Base-by-base conservation (phyloP, 768 basidiomycete species). In the Lentinula lateritia region DNA sequence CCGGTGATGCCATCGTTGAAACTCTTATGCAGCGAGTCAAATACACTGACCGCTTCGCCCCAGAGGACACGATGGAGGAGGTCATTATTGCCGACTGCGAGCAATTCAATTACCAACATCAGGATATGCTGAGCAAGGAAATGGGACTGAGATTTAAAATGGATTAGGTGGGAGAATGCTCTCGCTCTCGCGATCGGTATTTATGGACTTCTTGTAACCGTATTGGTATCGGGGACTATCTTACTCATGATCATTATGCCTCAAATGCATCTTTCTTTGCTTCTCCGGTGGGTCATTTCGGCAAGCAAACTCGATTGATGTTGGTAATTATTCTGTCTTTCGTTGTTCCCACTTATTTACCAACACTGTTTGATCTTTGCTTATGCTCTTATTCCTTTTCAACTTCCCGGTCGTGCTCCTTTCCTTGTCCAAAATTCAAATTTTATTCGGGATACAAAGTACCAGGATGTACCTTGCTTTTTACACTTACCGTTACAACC, bases 1-100 rank as follows among this genome's bases (percentile, higher is more conserved):
- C 79, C 0, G 90, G 89, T 6, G 75, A 78, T 16, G 83, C 81
- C 0, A 68, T 91, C 50, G 80, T 88, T 15, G 76, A 77, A 12
- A 78, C 81, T 5, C 66, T 92, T 59, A 65, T 73, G 34, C 72
- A 75, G 50, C 83, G 89, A 6, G 79, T 80, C 6, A 64, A 59
- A 12, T 78, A 75, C 65, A 75, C 76, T 18, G 76, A 80, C 63
- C 65, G 68, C 6, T 64, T 64, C 12, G 62, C 67, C 38, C 71
- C 74, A 18, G 55, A 72, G n/a, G 60, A 63, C 55, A 65, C 69
- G 0, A 45, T 78, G 45, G 45, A 53, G 10, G 76, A 76, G 34
- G 74, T 83, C 8, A 63, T 69, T 4, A 72, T 83, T 34, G 62
- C 69, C 28, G 75, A 73, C 1, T 83, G 82, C 63, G 73, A 78